Evolutionary conservation across 495 filamentous ascomycete genomes (phyloP).

Genomic region (Hypoxylon subgilvum): DNA sequence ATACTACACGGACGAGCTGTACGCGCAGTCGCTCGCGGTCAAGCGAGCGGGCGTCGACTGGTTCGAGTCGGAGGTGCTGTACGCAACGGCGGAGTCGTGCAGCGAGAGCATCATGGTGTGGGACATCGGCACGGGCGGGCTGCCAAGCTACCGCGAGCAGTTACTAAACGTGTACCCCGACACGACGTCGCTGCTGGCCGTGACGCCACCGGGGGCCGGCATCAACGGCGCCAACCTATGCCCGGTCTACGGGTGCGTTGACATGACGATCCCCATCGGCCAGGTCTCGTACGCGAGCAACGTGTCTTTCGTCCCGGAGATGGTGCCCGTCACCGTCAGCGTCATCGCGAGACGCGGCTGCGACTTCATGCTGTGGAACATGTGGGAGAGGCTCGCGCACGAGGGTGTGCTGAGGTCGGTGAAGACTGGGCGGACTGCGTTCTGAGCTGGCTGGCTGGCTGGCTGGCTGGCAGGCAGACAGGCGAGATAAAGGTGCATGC

Average conservation of each 20-base stretch:
- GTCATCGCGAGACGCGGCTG: conserved; percentile 49
- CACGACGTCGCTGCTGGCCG: conserved; percentile 42
- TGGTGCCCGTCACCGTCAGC: conserved; percentile 50
- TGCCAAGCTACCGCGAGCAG: conserved; percentile 47
- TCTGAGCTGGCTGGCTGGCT: conserved; percentile 19
- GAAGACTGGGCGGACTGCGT: conserved; percentile 47
- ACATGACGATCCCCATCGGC: conserved; percentile 51
- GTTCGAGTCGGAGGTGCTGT: conserved; percentile 46
- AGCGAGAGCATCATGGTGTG: conserved; percentile 48
- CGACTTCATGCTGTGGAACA: conserved; percentile 52
- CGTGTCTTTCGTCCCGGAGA: conserved; percentile 47
- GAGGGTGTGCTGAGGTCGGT: conserved; percentile 45
- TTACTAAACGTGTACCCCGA: conserved; percentile 38
- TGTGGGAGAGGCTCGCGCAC: conserved; percentile 53
- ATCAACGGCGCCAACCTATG: conserved; percentile 44
- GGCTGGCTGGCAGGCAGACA: too few species aligned
- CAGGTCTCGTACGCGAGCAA: conserved; percentile 49
- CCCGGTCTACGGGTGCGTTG: conserved; percentile 46
- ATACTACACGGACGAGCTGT: conserved; percentile 25
- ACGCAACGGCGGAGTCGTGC: conserved; percentile 45
- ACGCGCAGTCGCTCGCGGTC: conserved; percentile 34
- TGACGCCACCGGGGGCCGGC: conserved; percentile 36
- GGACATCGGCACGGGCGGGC: conserved; percentile 51
- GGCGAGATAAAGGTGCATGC: too few species aligned
- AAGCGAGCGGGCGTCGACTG: conserved; percentile 45